Evolutionary conservation across 2,329 filamentous ascomycete genomes (phyloP), one percentile per base, ranked within the genome.

Genomic region (Fusarium newnesense): DNA sequence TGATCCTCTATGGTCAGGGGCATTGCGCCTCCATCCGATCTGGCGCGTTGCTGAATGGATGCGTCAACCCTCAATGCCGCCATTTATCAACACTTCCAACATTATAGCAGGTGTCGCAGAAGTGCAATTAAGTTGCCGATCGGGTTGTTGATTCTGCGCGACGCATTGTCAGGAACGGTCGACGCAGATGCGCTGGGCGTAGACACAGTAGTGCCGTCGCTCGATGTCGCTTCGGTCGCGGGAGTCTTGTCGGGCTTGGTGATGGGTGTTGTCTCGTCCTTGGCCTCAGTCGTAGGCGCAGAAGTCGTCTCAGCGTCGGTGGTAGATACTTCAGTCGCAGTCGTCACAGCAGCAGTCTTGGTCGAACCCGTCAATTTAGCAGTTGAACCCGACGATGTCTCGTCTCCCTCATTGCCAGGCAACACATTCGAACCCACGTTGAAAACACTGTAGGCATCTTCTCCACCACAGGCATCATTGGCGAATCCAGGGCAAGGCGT

Each of bases 391-490:
- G 50, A 40, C 2, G 24, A 21, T 2, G 18, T 19, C 12, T 40
- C 8, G 2, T 19, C 53, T 2, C 42, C 52, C 13, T 73, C 69
- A 19, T 67, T 40, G 3, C 24, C 53, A 13, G 65, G 54, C 2
- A 15, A 3, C 7, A 73, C 1, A 5, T 69, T 2, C 2, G 62
- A 2, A 9, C 74, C 74, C 0, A 44, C 54, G 39, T 76, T 76
- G 21, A 54, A 59, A 5, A 76, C 74, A 9, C 64, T 67, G 15
- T 62, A 75, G 26, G 46, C 43, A 19, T 50, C 19, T 4, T 46
- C 11, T 30, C 72, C 64, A 19, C 74, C 74, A 46, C 74, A 76
- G 3, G 72, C 66, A 1, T 73, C 60, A 1, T 2, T 10, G 9
- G 19, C 1, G 24, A 67, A 76, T 8, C 72, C 72, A 6, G 69